Evolutionary conservation across 2,329 filamentous ascomycete genomes (phyloP).

Genomic region (Akanthomyces lecanii): DNA sequence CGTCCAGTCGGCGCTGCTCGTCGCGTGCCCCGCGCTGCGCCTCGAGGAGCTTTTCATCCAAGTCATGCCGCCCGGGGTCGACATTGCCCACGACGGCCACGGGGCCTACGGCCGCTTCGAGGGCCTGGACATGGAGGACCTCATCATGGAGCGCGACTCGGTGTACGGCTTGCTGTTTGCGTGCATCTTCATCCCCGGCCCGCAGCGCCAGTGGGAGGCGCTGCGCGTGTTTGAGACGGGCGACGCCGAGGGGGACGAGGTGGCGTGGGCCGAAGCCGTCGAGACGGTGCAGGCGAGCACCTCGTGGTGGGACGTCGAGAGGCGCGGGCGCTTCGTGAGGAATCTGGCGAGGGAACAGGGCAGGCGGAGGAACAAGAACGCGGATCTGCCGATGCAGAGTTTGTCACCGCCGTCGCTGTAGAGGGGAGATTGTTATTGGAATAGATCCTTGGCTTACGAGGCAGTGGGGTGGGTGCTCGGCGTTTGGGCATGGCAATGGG

Average conservation of each 20-base stretch:
- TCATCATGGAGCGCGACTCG: constrained; percentile 53
- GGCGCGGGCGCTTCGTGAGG: constrained; percentile 43
- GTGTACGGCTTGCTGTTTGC: constrained; percentile 45
- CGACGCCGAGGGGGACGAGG: constrained; percentile 38
- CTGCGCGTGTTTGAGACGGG: constrained; percentile 47
- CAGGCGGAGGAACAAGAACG: not conserved
- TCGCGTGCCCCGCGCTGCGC: not conserved
- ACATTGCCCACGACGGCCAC: constrained; percentile 31
- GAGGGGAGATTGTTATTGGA: not conserved
- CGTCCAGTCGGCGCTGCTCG: constrained; percentile 29
- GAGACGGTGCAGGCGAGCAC: constrained; percentile 36
- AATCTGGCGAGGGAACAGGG: constrained; percentile 16
- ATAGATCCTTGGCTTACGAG: not conserved
- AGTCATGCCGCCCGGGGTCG: constrained; percentile 35
- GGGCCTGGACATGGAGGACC: constrained; percentile 38
- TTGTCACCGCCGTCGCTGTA: not conserved
- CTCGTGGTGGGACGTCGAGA: constrained; percentile 40
- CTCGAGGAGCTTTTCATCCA: constrained; percentile 54
- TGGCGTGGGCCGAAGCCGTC: constrained; percentile 44
- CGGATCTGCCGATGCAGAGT: not conserved
- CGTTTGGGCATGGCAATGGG: not conserved
- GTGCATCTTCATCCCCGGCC: constrained; percentile 30
- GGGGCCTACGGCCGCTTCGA: not conserved
- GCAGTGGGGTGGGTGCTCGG: not conserved
- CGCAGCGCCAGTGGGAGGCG: constrained; percentile 33